These are phyloP conservation scores for Allantophomopsis cytisporea DNA, from an alignment of 2,329 filamentous ascomycete genomes.

Conservation along the genomic window DNA sequence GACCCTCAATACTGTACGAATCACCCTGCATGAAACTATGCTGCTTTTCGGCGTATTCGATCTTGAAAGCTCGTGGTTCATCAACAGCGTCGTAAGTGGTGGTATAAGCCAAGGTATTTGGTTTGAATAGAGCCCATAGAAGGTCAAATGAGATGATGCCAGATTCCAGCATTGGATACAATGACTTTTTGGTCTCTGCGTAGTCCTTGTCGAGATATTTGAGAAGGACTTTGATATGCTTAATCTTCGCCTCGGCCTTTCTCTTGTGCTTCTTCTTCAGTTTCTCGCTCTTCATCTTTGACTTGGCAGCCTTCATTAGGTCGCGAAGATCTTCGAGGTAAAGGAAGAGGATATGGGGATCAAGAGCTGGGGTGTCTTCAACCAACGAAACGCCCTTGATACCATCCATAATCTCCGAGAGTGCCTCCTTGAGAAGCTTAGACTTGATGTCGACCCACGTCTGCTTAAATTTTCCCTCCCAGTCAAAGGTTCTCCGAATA, in stretches of 20 bases:
- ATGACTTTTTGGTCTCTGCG: constrained; percentile 60
- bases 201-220: constrained; percentile 76
- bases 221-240: constrained; percentile 59
- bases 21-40: constrained; percentile 55
- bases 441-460: constrained; percentile 67
- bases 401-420: constrained; percentile 59
- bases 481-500: constrained; percentile 70
- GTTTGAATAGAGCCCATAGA: constrained; percentile 81
- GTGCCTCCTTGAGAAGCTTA: constrained; percentile 57
- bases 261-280: constrained; percentile 48
- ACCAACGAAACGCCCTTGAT: constrained; percentile 70
- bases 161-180: constrained; percentile 68
- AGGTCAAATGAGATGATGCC: constrained; percentile 83
- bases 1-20: constrained; percentile 64
- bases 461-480: constrained; percentile 62
- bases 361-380: constrained; percentile 62
- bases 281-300: constrained; percentile 34
- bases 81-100: constrained; percentile 65
- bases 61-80: constrained; percentile 70
- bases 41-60: constrained; percentile 63
- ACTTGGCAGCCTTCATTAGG: constrained; percentile 49
- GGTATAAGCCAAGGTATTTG: constrained; percentile 66
- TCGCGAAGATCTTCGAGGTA: constrained; percentile 65
- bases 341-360: constrained; percentile 59
- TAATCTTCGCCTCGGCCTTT: constrained; percentile 40